Percentiles rank a stretch among this genome's conserved stretches.
Evolutionary conservation across 2,329 filamentous ascomycete species (phyloP).

Genomic region (Fusarium luffae): DNA sequence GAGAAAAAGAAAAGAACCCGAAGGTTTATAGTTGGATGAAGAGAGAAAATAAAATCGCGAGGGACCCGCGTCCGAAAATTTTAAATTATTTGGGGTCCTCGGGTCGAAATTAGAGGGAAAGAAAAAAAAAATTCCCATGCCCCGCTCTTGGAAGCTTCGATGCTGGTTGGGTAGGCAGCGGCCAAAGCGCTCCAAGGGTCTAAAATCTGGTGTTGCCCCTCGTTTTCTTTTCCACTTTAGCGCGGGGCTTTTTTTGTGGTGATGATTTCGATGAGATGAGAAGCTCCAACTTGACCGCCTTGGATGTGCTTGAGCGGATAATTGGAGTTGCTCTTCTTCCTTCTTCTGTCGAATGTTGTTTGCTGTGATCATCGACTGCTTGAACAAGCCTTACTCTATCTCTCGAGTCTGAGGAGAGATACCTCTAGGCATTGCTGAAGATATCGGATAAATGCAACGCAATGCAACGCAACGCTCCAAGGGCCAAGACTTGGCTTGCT

Average conservation of each 20-base stretch:
- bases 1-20: slow-evolving; percentile 30
- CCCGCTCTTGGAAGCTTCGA: slow-evolving; percentile 32
- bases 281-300: slow-evolving; percentile 20
- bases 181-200: slow-evolving; percentile 14
- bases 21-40: slow-evolving; percentile 37
- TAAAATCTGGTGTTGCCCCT: slow-evolving; percentile 36
- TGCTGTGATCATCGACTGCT: background rate
- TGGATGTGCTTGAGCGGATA: background rate
- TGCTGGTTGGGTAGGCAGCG: slow-evolving; percentile 18
- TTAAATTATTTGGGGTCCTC: slow-evolving; percentile 36
- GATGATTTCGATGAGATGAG: slow-evolving; percentile 20
- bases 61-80: slow-evolving; percentile 40
- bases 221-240: slow-evolving; percentile 34
- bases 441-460: slow-evolving; percentile 22
- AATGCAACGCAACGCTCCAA: slow-evolving; percentile 8
- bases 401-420: too few relatives aligned
- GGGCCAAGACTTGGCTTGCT: slow-evolving; percentile 14
- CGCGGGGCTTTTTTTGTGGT: slow-evolving; percentile 41
- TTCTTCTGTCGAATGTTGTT: background rate
- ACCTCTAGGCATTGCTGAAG: slow-evolving; percentile 2
- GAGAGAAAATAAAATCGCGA: slow-evolving; percentile 28
- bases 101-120: slow-evolving; percentile 29
- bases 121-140: slow-evolving; percentile 37
- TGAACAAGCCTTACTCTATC: too few relatives aligned
- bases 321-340: background rate